Evolutionary conservation across 257 asterid species (phyloP).

Genomic region (Solanum pennellii): DNA sequence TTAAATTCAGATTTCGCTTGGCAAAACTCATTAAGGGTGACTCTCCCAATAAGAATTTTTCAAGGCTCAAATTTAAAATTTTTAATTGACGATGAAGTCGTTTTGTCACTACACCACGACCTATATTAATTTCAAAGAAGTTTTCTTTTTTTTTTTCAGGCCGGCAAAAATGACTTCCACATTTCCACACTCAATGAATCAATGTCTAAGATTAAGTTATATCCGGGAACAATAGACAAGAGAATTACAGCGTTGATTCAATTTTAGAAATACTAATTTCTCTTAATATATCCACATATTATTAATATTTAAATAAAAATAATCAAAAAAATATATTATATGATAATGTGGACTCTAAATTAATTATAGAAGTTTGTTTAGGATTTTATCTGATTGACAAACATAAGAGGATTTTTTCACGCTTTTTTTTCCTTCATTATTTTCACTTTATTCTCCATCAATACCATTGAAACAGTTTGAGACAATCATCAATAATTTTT

Average conservation of each 20-base stretch:
- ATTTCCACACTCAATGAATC: background rate
- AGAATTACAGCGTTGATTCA: background rate
- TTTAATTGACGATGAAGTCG: too few species aligned
- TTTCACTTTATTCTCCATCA: background rate
- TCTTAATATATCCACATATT: too few species aligned
- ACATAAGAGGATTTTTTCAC: background rate
- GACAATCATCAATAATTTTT: too few species aligned
- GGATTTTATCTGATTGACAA: too few species aligned
- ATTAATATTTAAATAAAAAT: too few species aligned
- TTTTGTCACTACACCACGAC: background rate
- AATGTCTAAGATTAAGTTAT: background rate
- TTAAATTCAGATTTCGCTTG: accelerated
- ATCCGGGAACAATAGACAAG: background rate
- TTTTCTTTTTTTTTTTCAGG: background rate
- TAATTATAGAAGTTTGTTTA: too few species aligned
- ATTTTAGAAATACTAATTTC: background rate
- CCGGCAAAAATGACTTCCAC: background rate
- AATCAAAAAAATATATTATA: too few species aligned
- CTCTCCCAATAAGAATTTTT: too few species aligned
- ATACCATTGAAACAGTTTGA: too few species aligned
- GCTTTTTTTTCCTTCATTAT: background rate
- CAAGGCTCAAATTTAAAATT: background rate
- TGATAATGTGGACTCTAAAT: too few species aligned
- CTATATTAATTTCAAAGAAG: too few species aligned
- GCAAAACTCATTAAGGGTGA: too few species aligned